Percentiles rank a stretch among this genome's conserved stretches.
These are phyloP conservation scores for Salix udensis DNA, from an alignment of 345 rosid genomes.

Conservation along the genomic window DNA sequence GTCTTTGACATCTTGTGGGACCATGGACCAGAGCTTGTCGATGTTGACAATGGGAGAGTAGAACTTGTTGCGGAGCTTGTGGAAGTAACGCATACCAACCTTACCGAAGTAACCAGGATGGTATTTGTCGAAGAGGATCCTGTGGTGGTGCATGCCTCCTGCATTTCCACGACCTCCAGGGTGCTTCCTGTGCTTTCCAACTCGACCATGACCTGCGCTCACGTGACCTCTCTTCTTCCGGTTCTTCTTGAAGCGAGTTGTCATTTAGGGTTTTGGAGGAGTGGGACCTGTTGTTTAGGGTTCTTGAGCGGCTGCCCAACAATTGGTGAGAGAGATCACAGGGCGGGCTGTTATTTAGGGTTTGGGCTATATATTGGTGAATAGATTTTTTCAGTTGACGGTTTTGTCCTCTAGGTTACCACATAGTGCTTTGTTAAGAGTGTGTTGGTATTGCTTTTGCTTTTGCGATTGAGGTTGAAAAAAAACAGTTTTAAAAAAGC, in stretches of 20 bases:
- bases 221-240: constrained; percentile 32
- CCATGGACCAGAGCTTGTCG: constrained; percentile 33
- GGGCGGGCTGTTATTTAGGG: neutral
- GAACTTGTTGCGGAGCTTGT: constrained; percentile 26
- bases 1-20: constrained; percentile 24
- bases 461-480: too few species aligned
- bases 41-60: constrained; percentile 29
- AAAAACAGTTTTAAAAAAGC: too few species aligned
- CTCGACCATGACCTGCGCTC: constrained; percentile 28
- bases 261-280: constrained; percentile 5
- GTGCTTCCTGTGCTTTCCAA: constrained; percentile 30
- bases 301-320: neutral
- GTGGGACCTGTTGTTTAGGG: neutral
- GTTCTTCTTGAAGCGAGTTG: constrained; percentile 26
- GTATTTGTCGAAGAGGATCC: constrained; percentile 34
- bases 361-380: neutral
- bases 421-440: neutral
- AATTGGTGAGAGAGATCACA: neutral
- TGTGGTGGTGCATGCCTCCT: constrained; percentile 33
- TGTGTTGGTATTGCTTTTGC: too few species aligned
- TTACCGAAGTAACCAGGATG: constrained; percentile 35
- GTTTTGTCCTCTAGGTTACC: neutral
- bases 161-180: constrained; percentile 32
- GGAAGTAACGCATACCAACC: constrained; percentile 31
- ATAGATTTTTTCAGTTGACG: neutral